Conservation (phyloP, 2,329 filamentous ascomycete genomes). For the Aspergillus fructus region DNA sequence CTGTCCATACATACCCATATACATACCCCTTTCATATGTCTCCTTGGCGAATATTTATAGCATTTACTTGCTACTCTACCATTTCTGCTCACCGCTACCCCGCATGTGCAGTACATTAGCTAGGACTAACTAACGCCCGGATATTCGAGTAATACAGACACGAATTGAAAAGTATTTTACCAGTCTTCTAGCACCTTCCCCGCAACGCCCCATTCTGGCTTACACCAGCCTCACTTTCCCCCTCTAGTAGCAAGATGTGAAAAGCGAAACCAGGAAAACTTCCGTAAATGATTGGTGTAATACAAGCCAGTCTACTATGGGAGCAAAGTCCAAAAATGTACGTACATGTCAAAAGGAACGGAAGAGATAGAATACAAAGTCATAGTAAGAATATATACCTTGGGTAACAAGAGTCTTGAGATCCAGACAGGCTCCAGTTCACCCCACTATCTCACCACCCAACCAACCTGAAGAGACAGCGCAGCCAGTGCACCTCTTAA, state of each 20-base stretch:
- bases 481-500: not conserved
- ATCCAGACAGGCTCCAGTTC: too few species aligned
- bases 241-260: not conserved
- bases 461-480: too few species aligned
- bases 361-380: too few species aligned
- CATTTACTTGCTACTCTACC: not conserved
- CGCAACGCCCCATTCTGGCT: not conserved
- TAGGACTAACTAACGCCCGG: not conserved
- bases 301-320: too few species aligned
- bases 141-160: not conserved
- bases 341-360: too few species aligned
- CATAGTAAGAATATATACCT: too few species aligned
- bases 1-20: constrained; percentile 18
- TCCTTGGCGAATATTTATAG: not conserved
- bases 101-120: not conserved
- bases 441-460: too few species aligned
- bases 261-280: not conserved
- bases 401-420: too few species aligned
- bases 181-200: not conserved
- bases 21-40: not conserved
- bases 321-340: too few species aligned
- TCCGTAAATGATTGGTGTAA: too few species aligned
- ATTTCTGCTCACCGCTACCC: not conserved
- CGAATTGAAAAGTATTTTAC: not conserved
- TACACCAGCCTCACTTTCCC: not conserved